Evolutionary conservation across 805 yeast genomes (phyloP).

Genomic region (Candida chilensis): DNA sequence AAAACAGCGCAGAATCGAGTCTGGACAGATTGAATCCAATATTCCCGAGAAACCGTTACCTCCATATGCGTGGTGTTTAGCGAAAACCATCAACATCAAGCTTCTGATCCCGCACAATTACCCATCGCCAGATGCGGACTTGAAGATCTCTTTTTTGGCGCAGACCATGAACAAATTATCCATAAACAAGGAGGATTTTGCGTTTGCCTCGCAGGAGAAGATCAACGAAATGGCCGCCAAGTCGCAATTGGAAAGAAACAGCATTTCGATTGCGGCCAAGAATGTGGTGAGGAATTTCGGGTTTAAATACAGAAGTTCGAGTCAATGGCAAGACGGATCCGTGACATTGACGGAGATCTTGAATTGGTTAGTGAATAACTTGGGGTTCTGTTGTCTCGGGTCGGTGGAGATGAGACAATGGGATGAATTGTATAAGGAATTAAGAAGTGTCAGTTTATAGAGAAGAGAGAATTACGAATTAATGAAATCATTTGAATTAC

Average conservation of each 20-base stretch:
- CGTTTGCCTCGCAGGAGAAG: background rate
- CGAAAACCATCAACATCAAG: background rate
- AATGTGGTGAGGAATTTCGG: background rate
- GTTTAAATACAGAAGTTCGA: background rate
- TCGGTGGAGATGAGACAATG: background rate
- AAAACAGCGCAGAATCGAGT: background rate
- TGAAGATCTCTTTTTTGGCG: background rate
- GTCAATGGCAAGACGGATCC: background rate
- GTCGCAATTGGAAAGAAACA: background rate
- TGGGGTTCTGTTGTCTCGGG: background rate
- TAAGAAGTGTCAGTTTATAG: too few relatives aligned
- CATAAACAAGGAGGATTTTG: background rate
- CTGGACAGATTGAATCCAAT: background rate
- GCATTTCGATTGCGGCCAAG: background rate
- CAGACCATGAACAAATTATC: constrained; percentile 1
- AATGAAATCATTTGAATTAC: too few relatives aligned
- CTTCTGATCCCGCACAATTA: background rate
- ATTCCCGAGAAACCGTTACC: background rate
- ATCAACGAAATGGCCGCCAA: background rate
- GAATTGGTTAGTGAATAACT: background rate
- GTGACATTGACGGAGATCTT: background rate
- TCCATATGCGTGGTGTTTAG: constrained; percentile 1
- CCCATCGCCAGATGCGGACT: background rate
- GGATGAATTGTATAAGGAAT: too few relatives aligned
- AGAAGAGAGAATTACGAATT: too few relatives aligned